Base-by-base conservation (phyloP, 441 rosid species). In the Mallotus japonicus region DNA sequence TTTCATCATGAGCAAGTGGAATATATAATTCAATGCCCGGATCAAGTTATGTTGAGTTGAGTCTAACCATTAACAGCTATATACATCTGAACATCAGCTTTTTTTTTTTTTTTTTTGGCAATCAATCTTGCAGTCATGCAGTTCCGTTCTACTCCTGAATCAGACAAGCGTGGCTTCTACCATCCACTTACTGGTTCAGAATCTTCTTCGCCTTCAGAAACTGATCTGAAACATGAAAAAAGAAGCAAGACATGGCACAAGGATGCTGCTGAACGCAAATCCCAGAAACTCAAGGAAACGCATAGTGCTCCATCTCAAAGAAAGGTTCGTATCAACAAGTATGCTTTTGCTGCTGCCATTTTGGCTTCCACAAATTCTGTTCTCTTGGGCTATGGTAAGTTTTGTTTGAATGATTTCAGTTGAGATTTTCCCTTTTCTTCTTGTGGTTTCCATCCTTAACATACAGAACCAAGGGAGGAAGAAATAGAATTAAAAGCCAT, bases 331-430 rank as follows among this genome's bases (percentile, higher is more conserved):
- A 28, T 85, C 73, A 88, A 84, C 83, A 76, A 69, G 66, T 85
- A 83, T 76, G 95, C 85, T 32, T 82, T 88, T 37, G 85, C 84
- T 3, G 83, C 80, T 15, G 83, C 95, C 14, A 22, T 85, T 70
- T 80, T 88, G 81, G 92, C 92, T 72, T 90, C 92, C 63, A 83
- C 86, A 47, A 87, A 83, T 67, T 88, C 95, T 59, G 55, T 83
- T 71, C 87, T 90, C 3, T 77, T 88, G 76, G 92, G 92, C 69
- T 90, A 88, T 56, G 92, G 91, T 87, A 63, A 86, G 89, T 73
- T 60, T n/a, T 46, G n/a, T 9, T 51, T 6, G 13, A 13, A 5
- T 46, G 12, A 13, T 42, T 20, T 49, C 47, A 40, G 14, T 49
- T 60, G 60, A 50, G 9, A 51, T 8, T 67, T 50, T 54, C 17